A percentile compares a stretch with the other conserved stretches of the same genome.
Conservation (phyloP, 2,329 filamentous ascomycete species). For the Orbilia brochopaga region DNA sequence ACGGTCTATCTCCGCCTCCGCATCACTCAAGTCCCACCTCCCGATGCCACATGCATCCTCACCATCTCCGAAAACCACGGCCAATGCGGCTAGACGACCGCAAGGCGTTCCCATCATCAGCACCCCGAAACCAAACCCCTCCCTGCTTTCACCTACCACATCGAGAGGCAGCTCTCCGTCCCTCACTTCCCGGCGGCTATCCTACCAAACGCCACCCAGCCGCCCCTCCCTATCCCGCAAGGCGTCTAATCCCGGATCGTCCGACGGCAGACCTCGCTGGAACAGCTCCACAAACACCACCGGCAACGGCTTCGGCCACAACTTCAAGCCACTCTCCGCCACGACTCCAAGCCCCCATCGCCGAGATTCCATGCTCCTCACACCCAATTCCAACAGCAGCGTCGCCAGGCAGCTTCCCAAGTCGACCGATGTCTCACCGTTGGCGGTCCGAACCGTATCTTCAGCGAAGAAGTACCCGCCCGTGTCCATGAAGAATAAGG, state of each 20-base stretch:
- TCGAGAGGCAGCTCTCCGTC: conserved; percentile 41
- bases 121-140: conserved; percentile 37
- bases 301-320: conserved; percentile 71
- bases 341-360: conserved; percentile 63
- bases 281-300: conserved; percentile 70
- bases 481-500: conserved; percentile 31
- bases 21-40: conserved; percentile 58
- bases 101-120: conserved; percentile 49
- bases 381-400: conserved; percentile 10
- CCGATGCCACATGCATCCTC: conserved; percentile 9
- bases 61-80: conserved; percentile 24
- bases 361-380: conserved; percentile 9
- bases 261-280: conserved; percentile 72
- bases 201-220: conserved; percentile 48
- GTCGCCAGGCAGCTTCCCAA: conserved; percentile 25
- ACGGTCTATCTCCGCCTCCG: conserved; percentile 59
- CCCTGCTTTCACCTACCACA: conserved; percentile 34
- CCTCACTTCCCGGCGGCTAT: conserved; percentile 30
- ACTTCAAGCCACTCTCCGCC: conserved; percentile 68
- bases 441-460: conserved; percentile 18
- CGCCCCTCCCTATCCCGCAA: conserved; percentile 56
- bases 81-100: conserved; percentile 24
- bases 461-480: conserved; percentile 39
- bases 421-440: conserved; percentile 24
- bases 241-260: conserved; percentile 58